Evolutionary conservation across 1,284 basidiomycete species (phyloP), one percentile per base, ranked within the genome.

Genomic region (Vanrija humicola): DNA sequence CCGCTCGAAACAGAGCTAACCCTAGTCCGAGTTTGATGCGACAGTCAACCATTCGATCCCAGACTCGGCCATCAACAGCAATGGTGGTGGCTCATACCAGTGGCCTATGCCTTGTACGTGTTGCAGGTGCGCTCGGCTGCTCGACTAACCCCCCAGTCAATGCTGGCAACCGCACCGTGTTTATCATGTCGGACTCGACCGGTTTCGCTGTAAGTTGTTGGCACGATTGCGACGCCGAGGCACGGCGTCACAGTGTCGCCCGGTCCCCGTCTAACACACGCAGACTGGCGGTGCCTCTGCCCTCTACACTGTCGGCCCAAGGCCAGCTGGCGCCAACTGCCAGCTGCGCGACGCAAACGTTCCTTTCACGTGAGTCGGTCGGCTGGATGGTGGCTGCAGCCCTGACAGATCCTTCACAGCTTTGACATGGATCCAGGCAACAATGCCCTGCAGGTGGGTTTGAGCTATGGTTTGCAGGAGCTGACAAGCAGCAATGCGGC

Each of bases 181-280:
- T 65, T 38, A 65, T 73, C 64, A 72, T 75, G 70, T 73, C 71
- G 7, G 73, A 75, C 50, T 40, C 63, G 1, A 61, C 59, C 2
- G 73, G 71, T 12, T 62, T 66, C 28, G 71, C 68, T 5, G 73
- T 72, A 50, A 55, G 72, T 68, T 8, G 7, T 28, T 28, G 10
- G 7, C 7, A 28, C 28, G 28, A 4, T 9, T 29, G 18, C 15
- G 16, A 15, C 34, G 34, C 34, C 34, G 34, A 43, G 25, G 38
- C 10, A 14, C 26, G 16, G n/a, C 7, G 25, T 50, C 39, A 19
- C 29, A n/a, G 28, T 16, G n/a, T 43, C 43, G 14, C 25, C 23
- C 38, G 15, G 28, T 28, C 16, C 21, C n/a, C 15, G 21, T 43
- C 6, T 19, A 21, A 14, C 52, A 56, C 42, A 55, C 58, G n/a